Evolutionary conservation across 441 rosid genomes (phyloP).

Genomic region (Erodium trifolium): DNA sequence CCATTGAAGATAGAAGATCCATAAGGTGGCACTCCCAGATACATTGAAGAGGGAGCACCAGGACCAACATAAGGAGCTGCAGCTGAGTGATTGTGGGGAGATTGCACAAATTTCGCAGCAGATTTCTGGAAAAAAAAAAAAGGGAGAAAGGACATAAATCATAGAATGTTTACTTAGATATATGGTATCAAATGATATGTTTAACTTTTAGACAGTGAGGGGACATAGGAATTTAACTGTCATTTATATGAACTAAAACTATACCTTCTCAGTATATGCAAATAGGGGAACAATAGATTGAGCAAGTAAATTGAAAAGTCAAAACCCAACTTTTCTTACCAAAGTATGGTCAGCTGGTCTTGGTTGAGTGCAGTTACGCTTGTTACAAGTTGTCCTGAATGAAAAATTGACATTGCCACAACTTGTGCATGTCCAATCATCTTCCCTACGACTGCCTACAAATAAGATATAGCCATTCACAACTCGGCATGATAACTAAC

Average conservation of each 20-base stretch:
- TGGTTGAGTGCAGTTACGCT: conserved; percentile 95
- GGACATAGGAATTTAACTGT: neutral
- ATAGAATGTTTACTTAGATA: neutral
- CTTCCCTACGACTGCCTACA: conserved; percentile 91
- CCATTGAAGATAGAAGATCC: conserved; percentile 70
- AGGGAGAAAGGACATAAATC: neutral
- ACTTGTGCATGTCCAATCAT: conserved; percentile 98
- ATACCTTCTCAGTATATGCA: neutral
- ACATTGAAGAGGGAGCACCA: conserved; percentile 71
- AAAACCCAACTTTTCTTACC: conserved; percentile 30
- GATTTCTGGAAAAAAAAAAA: conserved; percentile 42
- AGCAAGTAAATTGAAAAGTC: neutral
- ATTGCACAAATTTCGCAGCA: conserved; percentile 68
- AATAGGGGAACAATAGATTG: neutral
- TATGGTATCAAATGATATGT: neutral
- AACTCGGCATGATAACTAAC: neutral
- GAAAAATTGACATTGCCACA: conserved; percentile 97
- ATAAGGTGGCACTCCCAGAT: conserved; percentile 71
- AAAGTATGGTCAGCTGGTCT: conserved; percentile 87
- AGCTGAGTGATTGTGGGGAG: conserved; percentile 35
- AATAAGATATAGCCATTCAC: conserved; percentile 2
- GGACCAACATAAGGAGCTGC: conserved; percentile 73
- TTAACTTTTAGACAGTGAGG: neutral
- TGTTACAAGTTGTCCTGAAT: conserved; percentile 92
- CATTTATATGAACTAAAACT: neutral